Evolutionary conservation across 225 moss, liverwort and hornwort species (phyloP).

Genomic region (Marchantia paleacea): DNA sequence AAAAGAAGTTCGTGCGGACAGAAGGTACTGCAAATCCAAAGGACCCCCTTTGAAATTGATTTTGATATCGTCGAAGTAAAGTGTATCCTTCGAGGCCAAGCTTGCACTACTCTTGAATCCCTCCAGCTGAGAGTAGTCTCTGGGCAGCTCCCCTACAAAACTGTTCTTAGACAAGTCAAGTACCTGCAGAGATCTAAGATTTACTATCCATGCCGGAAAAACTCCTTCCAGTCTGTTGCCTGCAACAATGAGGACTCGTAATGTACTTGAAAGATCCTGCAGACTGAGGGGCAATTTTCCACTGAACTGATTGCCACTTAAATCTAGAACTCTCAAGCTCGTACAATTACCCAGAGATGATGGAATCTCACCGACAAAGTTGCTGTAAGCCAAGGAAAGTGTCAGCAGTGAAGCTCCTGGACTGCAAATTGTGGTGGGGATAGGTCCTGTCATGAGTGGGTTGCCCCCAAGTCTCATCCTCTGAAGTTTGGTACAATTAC

Average conservation of each 20-base stretch:
- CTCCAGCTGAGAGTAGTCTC: not conserved
- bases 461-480: slow-evolving; percentile 14
- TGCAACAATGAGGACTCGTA: slow-evolving; percentile 20
- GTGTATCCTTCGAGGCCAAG: not conserved
- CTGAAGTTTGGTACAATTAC: slow-evolving; percentile 10
- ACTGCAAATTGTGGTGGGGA: not conserved
- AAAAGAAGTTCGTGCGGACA: slow-evolving; percentile 15
- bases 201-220: slow-evolving; percentile 16
- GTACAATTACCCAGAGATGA: not conserved
- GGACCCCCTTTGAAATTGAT: slow-evolving; percentile 6
- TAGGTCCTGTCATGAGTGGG: slow-evolving; percentile 7
- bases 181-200: slow-evolving; percentile 14
- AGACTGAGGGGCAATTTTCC: slow-evolving; percentile 6
- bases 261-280: not conserved
- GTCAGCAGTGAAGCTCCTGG: not conserved
- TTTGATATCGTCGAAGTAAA: not conserved
- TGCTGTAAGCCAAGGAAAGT: slow-evolving; percentile 10
- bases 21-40: slow-evolving; percentile 1
- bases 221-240: slow-evolving; percentile 13
- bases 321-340: slow-evolving; percentile 12
- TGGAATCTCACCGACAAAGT: slow-evolving; percentile 15
- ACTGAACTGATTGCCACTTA: slow-evolving; percentile 7
- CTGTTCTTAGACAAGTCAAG: slow-evolving; percentile 19
- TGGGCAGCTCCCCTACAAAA: slow-evolving; percentile 2
- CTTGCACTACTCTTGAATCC: slow-evolving; percentile 4